These are phyloP conservation scores for Torulaspora globosa DNA, from an alignment of 1,139 yeast genomes.

Conservation along the genomic window DNA sequence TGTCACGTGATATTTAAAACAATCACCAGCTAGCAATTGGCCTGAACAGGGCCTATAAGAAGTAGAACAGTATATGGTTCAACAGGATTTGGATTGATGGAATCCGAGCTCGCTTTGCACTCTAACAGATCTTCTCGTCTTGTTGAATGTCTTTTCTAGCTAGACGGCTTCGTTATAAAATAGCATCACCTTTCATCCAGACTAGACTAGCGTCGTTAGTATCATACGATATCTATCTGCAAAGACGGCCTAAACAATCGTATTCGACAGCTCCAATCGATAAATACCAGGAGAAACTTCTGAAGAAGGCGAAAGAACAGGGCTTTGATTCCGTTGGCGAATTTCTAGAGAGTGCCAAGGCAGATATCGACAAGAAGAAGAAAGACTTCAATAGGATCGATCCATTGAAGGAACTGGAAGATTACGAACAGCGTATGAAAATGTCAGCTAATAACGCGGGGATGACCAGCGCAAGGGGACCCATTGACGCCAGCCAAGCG, in stretches of 20 bases:
- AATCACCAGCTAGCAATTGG: neutral
- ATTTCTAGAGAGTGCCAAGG: conserved; percentile 58
- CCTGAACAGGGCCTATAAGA: neutral
- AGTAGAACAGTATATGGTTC: neutral
- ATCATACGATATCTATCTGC: neutral
- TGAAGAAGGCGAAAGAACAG: conserved; percentile 45
- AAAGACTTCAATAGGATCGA: conserved; percentile 58
- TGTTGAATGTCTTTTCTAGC: conserved; percentile 5
- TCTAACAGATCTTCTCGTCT: neutral
- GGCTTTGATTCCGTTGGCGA: conserved; percentile 51
- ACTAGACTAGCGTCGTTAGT: conserved; percentile 4
- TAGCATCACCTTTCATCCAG: conserved; percentile 1
- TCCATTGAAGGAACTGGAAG: conserved; percentile 64
- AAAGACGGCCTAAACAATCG: conserved; percentile 4
- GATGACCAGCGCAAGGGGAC: conserved; percentile 39
- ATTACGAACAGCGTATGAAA: conserved; percentile 45
- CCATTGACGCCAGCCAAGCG: conserved; percentile 46
- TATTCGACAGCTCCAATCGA: conserved; percentile 23
- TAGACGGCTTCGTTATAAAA: conserved; percentile 2
- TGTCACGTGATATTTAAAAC: neutral
- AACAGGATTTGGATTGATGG: neutral
- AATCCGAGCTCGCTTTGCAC: neutral
- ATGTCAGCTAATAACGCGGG: conserved; percentile 32
- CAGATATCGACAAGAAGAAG: conserved; percentile 54
- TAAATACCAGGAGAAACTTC: conserved; percentile 44